Evolutionary conservation across 139 green algal genomes (phyloP).

Genomic region (Eudorina sp.): DNA sequence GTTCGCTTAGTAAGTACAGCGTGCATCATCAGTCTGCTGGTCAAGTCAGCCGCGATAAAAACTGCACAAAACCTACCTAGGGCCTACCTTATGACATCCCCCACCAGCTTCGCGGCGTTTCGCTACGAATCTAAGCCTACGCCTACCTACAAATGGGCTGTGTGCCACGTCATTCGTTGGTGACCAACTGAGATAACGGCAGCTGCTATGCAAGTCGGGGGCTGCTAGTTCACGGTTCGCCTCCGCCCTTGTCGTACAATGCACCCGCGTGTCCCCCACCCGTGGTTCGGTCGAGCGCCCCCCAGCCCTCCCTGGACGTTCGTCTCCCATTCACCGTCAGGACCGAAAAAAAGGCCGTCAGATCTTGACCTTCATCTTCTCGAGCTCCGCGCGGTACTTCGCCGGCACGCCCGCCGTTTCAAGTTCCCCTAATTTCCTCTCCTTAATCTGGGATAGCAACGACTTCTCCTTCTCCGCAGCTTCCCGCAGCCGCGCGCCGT

Average conservation of each 20-base stretch:
- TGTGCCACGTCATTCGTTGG: slow-evolving; percentile 3
- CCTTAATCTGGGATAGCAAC: slow-evolving; percentile 76
- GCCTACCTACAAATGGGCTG: background rate
- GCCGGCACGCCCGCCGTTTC: slow-evolving; percentile 75
- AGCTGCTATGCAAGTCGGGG: no score
- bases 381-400: slow-evolving; percentile 90
- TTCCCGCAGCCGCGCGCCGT: slow-evolving; percentile 71
- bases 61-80: slow-evolving; percentile 3
- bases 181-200: background rate
- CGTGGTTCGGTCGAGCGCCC: no score
- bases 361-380: slow-evolving; percentile 63
- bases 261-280: no score
- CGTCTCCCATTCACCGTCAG: no score
- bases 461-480: slow-evolving; percentile 65
- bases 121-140: background rate
- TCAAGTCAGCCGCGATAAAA: slow-evolving; percentile 3
- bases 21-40: slow-evolving; percentile 3
- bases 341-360: no score
- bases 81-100: background rate
- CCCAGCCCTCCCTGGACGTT: no score
- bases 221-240: no score
- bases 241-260: no score
- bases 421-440: slow-evolving; percentile 85
- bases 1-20: no score
- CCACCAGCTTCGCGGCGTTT: background rate